Percentiles rank a stretch among this genome's conserved stretches.
Evolutionary conservation across 179 eudicot genomes (phyloP).

Genomic region (Amaranthus tricolor): DNA sequence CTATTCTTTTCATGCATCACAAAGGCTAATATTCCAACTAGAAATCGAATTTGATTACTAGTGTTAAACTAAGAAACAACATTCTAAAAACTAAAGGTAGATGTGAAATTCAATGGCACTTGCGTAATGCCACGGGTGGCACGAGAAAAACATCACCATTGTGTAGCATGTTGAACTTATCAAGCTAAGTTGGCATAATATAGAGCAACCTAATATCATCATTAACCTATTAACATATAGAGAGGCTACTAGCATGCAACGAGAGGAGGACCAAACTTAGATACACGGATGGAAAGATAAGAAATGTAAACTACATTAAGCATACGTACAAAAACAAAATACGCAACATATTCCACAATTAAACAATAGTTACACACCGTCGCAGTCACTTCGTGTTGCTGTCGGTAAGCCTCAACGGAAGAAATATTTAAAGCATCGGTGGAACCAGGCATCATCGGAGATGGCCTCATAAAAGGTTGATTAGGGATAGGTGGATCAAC

Average conservation of each 20-base stretch:
- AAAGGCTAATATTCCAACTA: too few species aligned
- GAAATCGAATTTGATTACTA: too few species aligned
- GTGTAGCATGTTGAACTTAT: too few species aligned
- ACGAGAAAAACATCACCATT: too few species aligned
- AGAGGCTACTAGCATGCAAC: neutral
- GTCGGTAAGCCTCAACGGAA: conserved; percentile 72
- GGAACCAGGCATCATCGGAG: conserved; percentile 48
- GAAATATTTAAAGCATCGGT: conserved; percentile 51
- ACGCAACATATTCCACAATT: neutral
- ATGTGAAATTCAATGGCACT: too few species aligned
- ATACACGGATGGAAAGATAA: neutral
- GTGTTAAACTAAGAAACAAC: too few species aligned
- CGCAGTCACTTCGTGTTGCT: conserved; percentile 85
- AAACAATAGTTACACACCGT: conserved; percentile 48
- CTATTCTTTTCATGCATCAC: too few species aligned
- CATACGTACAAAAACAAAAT: neutral
- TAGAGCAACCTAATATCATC: neutral
- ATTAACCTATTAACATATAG: neutral
- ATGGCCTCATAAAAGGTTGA: conserved; percentile 51
- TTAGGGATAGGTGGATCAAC: conserved; percentile 47
- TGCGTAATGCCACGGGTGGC: too few species aligned
- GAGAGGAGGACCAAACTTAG: neutral
- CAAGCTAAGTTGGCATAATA: too few species aligned
- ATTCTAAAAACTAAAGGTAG: too few species aligned
- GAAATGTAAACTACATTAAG: neutral